Conservation (phyloP, 225 moss, liverwort and hornwort genomes). For the Polytrichum commune region DNA sequence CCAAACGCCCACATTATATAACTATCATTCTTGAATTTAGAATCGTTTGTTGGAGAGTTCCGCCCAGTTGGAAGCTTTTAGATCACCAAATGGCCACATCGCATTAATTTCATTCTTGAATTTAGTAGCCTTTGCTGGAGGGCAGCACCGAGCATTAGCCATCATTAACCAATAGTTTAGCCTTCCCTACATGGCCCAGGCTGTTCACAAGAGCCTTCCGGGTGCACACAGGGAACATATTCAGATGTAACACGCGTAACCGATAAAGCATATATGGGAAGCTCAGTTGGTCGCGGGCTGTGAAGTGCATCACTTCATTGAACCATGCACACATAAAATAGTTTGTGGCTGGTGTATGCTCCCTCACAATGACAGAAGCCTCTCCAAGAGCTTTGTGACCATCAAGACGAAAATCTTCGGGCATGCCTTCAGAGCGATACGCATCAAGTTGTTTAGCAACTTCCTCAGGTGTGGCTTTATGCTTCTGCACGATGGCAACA, state of each 20-base stretch:
- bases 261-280: constrained; percentile 75
- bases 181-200: constrained; percentile 77
- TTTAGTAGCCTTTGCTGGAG: not conserved
- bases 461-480: constrained; percentile 86
- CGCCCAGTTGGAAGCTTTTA: too few relatives aligned
- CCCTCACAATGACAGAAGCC: constrained; percentile 89
- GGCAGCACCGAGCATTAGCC: constrained; percentile 11
- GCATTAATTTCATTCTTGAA: too few relatives aligned
- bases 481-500: constrained; percentile 75
- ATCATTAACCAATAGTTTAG: constrained; percentile 40
- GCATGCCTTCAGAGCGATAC: constrained; percentile 77
- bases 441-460: constrained; percentile 68
- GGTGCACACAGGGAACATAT: constrained; percentile 91
- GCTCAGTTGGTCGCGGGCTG: constrained; percentile 96
- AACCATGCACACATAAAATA: constrained; percentile 99
- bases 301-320: constrained; percentile 94
- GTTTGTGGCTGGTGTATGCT: constrained; percentile 83
- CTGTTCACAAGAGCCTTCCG: constrained; percentile 90
- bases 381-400: constrained; percentile 95
- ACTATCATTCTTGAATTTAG: too few relatives aligned
- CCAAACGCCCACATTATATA: too few relatives aligned
- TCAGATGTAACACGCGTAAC: constrained; percentile 57
- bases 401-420: constrained; percentile 57
- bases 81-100: too few relatives aligned
- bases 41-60: too few relatives aligned